These are phyloP conservation scores for Citrus trifoliata DNA, from an alignment of 345 rosid species.

Conservation along the genomic window DNA sequence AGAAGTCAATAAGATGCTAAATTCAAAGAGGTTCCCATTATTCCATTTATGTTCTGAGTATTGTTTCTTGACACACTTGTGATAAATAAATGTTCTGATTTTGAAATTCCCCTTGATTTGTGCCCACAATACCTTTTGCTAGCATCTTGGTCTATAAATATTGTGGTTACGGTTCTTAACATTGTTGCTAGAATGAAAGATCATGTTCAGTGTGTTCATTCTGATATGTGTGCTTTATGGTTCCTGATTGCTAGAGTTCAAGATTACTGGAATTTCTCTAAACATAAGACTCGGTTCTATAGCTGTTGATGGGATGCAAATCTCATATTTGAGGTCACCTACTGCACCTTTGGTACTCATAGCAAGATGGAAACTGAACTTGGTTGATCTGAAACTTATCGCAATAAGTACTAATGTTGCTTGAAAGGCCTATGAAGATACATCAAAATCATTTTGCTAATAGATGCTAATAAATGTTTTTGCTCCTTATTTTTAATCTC, in stretches of 20 bases:
- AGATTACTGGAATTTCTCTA: background rate
- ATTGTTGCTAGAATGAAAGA: background rate
- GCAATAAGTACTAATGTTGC: background rate
- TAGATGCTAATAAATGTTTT: background rate
- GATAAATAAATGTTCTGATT: background rate
- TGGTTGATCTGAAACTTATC: background rate
- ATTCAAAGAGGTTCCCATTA: background rate
- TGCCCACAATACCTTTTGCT: background rate
- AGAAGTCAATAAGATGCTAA: too few species aligned
- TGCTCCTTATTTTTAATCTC: background rate
- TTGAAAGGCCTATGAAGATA: background rate
- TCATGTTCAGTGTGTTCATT: background rate
- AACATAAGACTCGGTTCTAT: background rate
- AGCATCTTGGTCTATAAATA: background rate
- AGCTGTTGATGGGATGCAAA: background rate
- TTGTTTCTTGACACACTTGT: background rate
- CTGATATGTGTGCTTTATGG: background rate
- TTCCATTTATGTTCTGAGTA: background rate
- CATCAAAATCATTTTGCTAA: background rate
- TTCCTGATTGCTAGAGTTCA: background rate
- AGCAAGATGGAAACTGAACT: background rate
- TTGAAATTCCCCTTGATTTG: background rate
- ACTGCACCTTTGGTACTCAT: background rate
- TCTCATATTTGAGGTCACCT: background rate
- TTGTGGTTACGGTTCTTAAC: background rate